These are phyloP conservation scores for Triticum urartu DNA, from an alignment of 176 grass and related monocot genomes.

Conservation along the genomic window DNA sequence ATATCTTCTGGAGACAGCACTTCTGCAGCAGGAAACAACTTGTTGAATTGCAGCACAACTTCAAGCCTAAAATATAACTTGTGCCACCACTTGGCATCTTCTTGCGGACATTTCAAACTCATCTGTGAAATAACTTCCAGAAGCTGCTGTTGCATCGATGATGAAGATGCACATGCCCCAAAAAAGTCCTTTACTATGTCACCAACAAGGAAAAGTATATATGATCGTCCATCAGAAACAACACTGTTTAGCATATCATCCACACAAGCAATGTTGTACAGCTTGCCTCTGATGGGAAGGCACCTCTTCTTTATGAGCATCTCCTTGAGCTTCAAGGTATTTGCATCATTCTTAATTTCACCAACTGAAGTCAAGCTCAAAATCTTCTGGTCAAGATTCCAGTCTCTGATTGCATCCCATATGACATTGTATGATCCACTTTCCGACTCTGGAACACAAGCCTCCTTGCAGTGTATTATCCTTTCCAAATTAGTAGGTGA, in stretches of 20 bases:
- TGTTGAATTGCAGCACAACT: conserved; percentile 48
- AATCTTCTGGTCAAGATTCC: conserved; percentile 46
- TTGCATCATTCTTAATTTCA: conserved; percentile 41
- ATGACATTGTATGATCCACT: conserved; percentile 46
- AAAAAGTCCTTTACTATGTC: conserved; percentile 41
- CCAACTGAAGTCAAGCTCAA: conserved; percentile 9
- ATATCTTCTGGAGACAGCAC: conserved; percentile 26
- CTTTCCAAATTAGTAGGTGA: conserved; percentile 46
- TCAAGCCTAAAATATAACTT: conserved; percentile 53
- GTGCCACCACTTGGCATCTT: conserved; percentile 56
- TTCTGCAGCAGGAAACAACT: conserved; percentile 46
- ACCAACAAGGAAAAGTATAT: conserved; percentile 45
- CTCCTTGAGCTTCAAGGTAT: conserved; percentile 29
- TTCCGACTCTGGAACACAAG: conserved; percentile 46
- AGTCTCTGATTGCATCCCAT: conserved; percentile 48
- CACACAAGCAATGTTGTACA: conserved; percentile 44
- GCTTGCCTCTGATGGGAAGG: conserved; percentile 48
- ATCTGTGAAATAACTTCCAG: conserved; percentile 42
- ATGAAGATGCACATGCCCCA: conserved; percentile 23
- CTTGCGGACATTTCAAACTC: conserved; percentile 45
- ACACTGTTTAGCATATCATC: conserved; percentile 42
- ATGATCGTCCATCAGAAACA: conserved; percentile 24
- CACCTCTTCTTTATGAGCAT: conserved; percentile 30
- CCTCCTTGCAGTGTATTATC: conserved; percentile 36
- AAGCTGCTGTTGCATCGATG: conserved; percentile 33